Evolutionary conservation across 2,329 filamentous ascomycete genomes (phyloP), one percentile per base, ranked within the genome.

Genomic region (Penicillium aurantiogriseum): DNA sequence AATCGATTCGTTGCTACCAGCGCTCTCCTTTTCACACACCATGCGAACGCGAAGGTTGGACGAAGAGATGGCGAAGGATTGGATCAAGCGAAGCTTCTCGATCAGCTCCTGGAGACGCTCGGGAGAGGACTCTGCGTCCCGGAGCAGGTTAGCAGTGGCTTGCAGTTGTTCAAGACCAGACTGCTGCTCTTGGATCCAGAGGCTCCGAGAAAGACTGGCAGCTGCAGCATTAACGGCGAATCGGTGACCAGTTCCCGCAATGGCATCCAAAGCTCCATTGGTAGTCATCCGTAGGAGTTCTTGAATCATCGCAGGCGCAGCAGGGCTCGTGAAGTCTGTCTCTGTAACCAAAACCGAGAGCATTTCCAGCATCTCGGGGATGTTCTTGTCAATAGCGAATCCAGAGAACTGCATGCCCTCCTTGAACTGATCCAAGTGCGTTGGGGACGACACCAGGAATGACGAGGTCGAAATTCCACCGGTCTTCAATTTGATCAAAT

Each of bases 401-500:
- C 94, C 93, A 3, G 87, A 87, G 55, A 97, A 87, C 13, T 88
- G 85, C 27, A 99, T 79, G 0, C 94, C 94, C 75, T 99, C 94
- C 19, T 84, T 86, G 9, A 87, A 89, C 27, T 83, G 79, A 31
- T 83, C 81, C 54, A 90, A 85, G 63, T 93, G 85, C 1, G 82
- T 83, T 0, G 93, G 91, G 2, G 87, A 91, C 0, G 92, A 85
- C 0, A 88, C 87, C n/a, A 88, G 85, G 75, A 95, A 90, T 65
- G 96, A 92, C 1, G 89, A 87, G 17, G 95, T 87, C 3, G 88
- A 90, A 38, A 99, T 85, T 10, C 94, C 94, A 21, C 94, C 94
- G 1, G 94, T 97, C 78, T 95, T 96, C 31, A 97, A 83, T 74
- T 97, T 97, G 74, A 99, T 97, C 54, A 92, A 77, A 69, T 97